Conservation (phyloP, 495 filamentous ascomycete species). For the Hyaloscypha finlandica region DNA sequence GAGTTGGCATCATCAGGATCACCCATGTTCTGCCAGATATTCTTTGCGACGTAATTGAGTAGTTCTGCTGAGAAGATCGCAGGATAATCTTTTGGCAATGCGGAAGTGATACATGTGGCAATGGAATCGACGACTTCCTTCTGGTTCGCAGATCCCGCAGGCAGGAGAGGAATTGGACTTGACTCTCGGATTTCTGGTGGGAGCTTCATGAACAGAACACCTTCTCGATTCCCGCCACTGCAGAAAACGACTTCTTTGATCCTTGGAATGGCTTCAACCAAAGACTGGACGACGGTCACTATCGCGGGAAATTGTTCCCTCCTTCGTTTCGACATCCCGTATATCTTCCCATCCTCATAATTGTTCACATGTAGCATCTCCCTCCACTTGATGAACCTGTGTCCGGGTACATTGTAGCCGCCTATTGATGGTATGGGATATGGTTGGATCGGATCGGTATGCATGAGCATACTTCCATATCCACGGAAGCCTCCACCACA, state of each 20-base stretch:
- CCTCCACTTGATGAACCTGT: slow-evolving; percentile 62
- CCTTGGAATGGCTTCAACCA: slow-evolving; percentile 66
- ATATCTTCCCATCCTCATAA: slow-evolving; percentile 60
- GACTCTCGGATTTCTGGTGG: slow-evolving; percentile 56
- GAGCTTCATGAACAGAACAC: slow-evolving; percentile 70
- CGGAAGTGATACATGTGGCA: slow-evolving; percentile 51
- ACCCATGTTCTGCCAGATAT: slow-evolving; percentile 50
- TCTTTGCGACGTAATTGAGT: slow-evolving; percentile 41
- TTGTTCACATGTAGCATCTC: slow-evolving; percentile 57
- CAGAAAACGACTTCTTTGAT: slow-evolving; percentile 80
- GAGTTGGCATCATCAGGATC: slow-evolving; percentile 53
- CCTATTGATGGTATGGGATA: slow-evolving; percentile 89
- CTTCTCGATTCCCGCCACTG: slow-evolving; percentile 83
- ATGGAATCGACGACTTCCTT: slow-evolving; percentile 47
- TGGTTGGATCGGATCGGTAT: slow-evolving; percentile 62
- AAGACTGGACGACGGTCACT: slow-evolving; percentile 70
- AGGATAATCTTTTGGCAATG: slow-evolving; percentile 48
- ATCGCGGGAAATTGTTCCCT: slow-evolving; percentile 84
- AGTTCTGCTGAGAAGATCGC: slow-evolving; percentile 44
- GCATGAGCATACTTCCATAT: slow-evolving; percentile 84
- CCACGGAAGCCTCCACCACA: slow-evolving; percentile 91
- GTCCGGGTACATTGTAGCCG: slow-evolving; percentile 65
- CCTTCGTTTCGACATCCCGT: slow-evolving; percentile 81
- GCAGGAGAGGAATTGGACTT: slow-evolving; percentile 61
- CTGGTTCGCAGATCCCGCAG: slow-evolving; percentile 45